Base-by-base conservation (phyloP, 805 yeast genomes). In the Candida andamanensis region DNA sequence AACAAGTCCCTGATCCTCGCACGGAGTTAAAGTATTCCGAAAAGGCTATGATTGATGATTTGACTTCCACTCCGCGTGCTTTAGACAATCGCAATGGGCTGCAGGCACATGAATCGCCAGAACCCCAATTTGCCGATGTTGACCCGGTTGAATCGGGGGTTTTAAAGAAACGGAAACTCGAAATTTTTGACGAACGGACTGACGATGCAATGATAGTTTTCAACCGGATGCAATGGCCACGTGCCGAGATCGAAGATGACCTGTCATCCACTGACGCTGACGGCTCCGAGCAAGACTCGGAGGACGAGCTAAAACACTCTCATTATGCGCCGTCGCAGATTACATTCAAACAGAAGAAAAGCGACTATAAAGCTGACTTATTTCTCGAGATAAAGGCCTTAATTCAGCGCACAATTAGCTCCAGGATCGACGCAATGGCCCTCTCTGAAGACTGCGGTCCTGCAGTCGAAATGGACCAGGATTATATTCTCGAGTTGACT, bases 1-100 rank as follows among this genome's bases (percentile, higher is more conserved):
- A 46, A 1, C 36, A 42, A 4, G 64, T 66, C 0, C 74, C 74
- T 0, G 60, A 56, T 14, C 74, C 73, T 0, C 36, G 37, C 3
- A 40, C 46, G 3, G 28, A 46, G 6, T 41, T 39, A 6, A 36
- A 33, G 16, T 62, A 58, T 36, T 50, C 29, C 12, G 54, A 47
- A 34, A 18, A 29, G 30, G 22, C 22, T 19, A 19, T 8, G 8
- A 19, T 19, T 8, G 11, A 8, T 8, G 22, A 19, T 19, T n/a
- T n/a, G n/a, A n/a, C n/a, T n/a, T 20, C 12, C 15, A 17, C n/a
- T n/a, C n/a, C n/a, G n/a, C n/a, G n/a, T n/a, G n/a, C n/a, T n/a
- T n/a, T n/a, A n/a, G n/a, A n/a, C n/a, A n/a, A n/a, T n/a, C n/a
- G n/a, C n/a, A n/a, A n/a, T n/a, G n/a, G n/a, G n/a, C n/a, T n/a